Percentiles rank a stretch among this genome's conserved stretches.
Conservation (phyloP, 257 asterid genomes). For the Jaltomata sinuosa region DNA sequence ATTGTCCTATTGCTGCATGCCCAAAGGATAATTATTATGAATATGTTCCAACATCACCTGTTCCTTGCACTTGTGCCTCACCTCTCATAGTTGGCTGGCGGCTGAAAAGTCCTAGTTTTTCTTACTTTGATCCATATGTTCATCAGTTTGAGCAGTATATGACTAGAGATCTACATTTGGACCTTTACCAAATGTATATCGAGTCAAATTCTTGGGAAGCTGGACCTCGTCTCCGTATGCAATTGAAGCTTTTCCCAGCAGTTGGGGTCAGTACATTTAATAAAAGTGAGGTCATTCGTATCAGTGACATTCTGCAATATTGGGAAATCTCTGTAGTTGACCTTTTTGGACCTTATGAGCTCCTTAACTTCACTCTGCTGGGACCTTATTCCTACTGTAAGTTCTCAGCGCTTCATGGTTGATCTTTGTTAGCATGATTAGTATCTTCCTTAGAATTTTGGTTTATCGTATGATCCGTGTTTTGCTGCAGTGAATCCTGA, state of each 20-base stretch:
- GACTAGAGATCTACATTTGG: slow-evolving; percentile 44
- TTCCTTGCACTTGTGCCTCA: slow-evolving; percentile 71
- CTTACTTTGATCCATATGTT: slow-evolving; percentile 55
- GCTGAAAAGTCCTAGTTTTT: slow-evolving; percentile 87
- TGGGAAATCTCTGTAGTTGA: slow-evolving; percentile 67
- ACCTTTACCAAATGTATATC: slow-evolving; percentile 51
- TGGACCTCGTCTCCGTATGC: slow-evolving; percentile 79
- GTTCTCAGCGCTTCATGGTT: slow-evolving; percentile 7
- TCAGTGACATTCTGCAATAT: slow-evolving; percentile 50
- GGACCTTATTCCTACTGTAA: slow-evolving; percentile 53
- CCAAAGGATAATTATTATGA: slow-evolving; percentile 27
- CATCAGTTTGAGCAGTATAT: slow-evolving; percentile 40
- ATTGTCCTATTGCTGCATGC: slow-evolving; percentile 42
- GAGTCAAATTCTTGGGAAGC: slow-evolving; percentile 54
- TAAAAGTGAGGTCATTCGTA: slow-evolving; percentile 53
- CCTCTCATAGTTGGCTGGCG: slow-evolving; percentile 82
- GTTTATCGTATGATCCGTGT: neutral
- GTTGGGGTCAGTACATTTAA: slow-evolving; percentile 36
- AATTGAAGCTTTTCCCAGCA: slow-evolving; percentile 67
- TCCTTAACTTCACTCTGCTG: slow-evolving; percentile 66
- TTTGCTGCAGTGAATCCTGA: slow-evolving; percentile 23
- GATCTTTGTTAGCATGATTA: neutral
- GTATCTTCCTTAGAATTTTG: neutral
- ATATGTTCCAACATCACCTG: slow-evolving; percentile 48
- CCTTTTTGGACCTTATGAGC: slow-evolving; percentile 85